Conservation (phyloP, 2,329 filamentous ascomycete genomes). For the Fusarium foetens region DNA sequence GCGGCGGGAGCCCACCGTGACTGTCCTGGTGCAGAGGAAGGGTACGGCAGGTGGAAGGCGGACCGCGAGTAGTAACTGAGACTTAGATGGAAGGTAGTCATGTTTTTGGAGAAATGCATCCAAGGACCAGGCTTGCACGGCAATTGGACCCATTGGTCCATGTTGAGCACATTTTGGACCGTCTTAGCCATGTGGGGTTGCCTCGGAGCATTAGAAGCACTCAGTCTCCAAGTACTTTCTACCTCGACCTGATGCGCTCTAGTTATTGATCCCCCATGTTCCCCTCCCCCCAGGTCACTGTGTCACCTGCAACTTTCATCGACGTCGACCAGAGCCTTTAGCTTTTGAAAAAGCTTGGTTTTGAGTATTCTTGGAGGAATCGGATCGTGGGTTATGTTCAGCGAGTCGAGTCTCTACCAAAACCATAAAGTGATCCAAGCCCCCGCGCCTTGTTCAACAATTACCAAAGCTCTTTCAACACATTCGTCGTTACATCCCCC, state of each 20-base stretch:
- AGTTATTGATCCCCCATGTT: conserved; percentile 23
- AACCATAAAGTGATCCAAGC: conserved; percentile 16
- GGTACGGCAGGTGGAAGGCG: conserved; percentile 23
- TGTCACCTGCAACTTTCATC: conserved; percentile 43
- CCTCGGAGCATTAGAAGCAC: conserved; percentile 31
- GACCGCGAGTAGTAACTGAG: background rate
- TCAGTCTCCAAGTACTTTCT: conserved; percentile 20
- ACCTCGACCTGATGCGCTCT: conserved; percentile 20
- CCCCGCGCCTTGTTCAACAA: conserved; percentile 12
- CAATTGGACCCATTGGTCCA: conserved; percentile 13
- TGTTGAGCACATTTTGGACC: conserved; percentile 1
- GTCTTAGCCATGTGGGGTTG: conserved; percentile 29
- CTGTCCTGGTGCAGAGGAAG: conserved; percentile 23
- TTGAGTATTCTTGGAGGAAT: background rate
- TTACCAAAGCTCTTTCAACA: conserved; percentile 20
- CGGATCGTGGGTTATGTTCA: background rate
- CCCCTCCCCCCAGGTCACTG: conserved; percentile 29
- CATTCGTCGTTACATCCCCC: conserved; percentile 22
- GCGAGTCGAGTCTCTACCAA: background rate
- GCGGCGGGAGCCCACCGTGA: conserved; percentile 26
- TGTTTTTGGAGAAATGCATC: conserved; percentile 26
- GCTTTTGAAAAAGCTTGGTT: conserved; percentile 17
- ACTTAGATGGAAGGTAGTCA: conserved; percentile 17
- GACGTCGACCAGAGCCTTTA: conserved; percentile 36
- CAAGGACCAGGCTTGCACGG: background rate